Conservation (phyloP, 192 early-diverging fungal species). For the Allomyces javanicus region DNA sequence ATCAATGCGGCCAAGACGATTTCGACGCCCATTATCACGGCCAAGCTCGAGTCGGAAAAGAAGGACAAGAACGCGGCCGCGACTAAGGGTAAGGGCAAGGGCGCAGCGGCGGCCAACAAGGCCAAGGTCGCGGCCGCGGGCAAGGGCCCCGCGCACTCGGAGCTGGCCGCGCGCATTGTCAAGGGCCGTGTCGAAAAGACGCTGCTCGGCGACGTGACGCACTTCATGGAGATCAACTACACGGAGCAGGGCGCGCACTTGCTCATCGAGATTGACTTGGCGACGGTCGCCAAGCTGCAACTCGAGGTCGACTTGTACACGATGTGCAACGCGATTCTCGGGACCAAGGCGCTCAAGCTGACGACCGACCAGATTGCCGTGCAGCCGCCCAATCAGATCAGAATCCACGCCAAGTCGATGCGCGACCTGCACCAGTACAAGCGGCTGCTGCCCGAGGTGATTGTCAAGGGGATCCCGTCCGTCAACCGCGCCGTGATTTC, state of each 20-base stretch:
- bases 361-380: slow-evolving; percentile 43
- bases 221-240: slow-evolving; percentile 84
- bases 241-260: slow-evolving; percentile 51
- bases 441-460: slow-evolving; percentile 63
- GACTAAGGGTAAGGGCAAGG: not conserved
- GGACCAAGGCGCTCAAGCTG: slow-evolving; percentile 36
- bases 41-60: slow-evolving; percentile 36
- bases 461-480: slow-evolving; percentile 67
- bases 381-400: slow-evolving; percentile 35
- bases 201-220: slow-evolving; percentile 70
- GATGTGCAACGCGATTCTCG: not conserved
- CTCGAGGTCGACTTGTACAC: slow-evolving; percentile 12
- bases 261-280: slow-evolving; percentile 61
- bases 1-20: slow-evolving; percentile 97
- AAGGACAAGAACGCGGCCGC: not conserved
- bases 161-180: slow-evolving; percentile 76
- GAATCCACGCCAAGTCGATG: not conserved
- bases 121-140: too few species aligned
- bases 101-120: not conserved
- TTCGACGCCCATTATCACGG: slow-evolving; percentile 74
- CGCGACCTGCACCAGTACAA: slow-evolving; percentile 56
- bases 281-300: slow-evolving; percentile 55
- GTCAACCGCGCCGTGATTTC: slow-evolving; percentile 76
- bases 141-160: slow-evolving; percentile 16
- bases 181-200: slow-evolving; percentile 93